A percentile compares a stretch with the other conserved stretches of the same genome.
Conservation (phyloP, 2,329 filamentous ascomycete species). For the Penicillium sp. region DNA sequence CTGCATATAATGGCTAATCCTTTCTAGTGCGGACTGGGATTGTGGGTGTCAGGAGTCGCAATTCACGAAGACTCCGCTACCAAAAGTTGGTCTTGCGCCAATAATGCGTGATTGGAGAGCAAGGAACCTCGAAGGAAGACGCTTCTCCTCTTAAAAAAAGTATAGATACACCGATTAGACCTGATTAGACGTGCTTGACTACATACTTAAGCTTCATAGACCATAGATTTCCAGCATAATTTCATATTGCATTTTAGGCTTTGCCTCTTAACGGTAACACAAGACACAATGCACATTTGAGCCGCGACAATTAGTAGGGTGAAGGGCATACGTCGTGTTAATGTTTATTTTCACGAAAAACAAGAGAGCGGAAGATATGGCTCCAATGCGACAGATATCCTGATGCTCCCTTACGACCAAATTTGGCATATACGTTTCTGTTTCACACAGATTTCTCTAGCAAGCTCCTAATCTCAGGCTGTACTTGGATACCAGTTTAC, state of each 20-base stretch:
- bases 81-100: constrained; percentile 28
- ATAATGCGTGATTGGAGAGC: constrained; percentile 15
- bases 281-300: too few species aligned
- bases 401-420: too few species aligned
- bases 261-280: neutral
- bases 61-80: constrained; percentile 25
- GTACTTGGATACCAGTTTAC: neutral
- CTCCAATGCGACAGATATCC: too few species aligned
- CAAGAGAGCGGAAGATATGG: too few species aligned
- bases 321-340: too few species aligned
- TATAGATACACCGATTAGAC: neutral
- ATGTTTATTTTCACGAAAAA: too few species aligned
- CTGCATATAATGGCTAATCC: neutral
- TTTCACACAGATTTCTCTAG: too few species aligned
- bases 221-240: neutral
- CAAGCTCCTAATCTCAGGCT: neutral
- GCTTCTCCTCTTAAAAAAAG: neutral
- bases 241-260: neutral
- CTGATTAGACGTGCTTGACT: neutral
- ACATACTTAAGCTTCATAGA: neutral
- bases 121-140: neutral
- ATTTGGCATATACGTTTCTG: too few species aligned
- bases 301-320: too few species aligned
- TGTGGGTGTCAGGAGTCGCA: constrained; percentile 27
- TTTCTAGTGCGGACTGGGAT: constrained; percentile 26